A percentile compares a stretch with the other conserved stretches of the same genome.
Evolutionary conservation across 2,329 filamentous ascomycete genomes (phyloP).

Genomic region (Colletotrichum lupini): DNA sequence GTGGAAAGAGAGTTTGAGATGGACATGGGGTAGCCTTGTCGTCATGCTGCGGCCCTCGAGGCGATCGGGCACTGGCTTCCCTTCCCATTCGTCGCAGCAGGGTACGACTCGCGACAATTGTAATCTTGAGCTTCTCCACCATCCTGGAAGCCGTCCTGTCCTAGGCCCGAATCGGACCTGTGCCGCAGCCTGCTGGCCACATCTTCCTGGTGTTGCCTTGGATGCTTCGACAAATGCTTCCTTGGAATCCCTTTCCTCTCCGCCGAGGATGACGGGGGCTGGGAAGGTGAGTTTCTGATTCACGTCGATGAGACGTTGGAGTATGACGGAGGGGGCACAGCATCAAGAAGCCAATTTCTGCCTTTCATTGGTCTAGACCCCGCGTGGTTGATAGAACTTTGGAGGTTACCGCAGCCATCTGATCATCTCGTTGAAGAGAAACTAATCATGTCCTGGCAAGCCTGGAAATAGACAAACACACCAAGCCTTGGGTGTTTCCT

Average conservation of each 20-base stretch:
- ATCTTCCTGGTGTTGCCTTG: background rate
- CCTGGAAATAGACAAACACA: background rate
- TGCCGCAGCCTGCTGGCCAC: background rate
- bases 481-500: background rate
- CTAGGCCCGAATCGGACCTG: background rate
- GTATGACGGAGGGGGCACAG: background rate
- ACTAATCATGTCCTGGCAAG: background rate
- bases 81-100: constrained; percentile 5
- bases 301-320: constrained; percentile 18
- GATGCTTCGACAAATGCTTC: background rate
- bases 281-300: background rate
- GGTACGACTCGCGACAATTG: background rate
- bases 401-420: background rate
- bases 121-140: background rate
- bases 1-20: constrained; percentile 24
- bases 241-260: background rate
- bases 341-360: background rate
- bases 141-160: background rate
- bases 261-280: background rate
- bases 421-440: background rate
- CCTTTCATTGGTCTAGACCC: background rate
- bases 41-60: background rate
- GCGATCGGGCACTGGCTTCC: background rate
- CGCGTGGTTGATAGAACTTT: background rate
- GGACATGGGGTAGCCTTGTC: constrained; percentile 13